These are phyloP conservation scores for Austroboletus olivaceoglutinosus DNA, from an alignment of 1,284 basidiomycete genomes.

Conservation along the genomic window DNA sequence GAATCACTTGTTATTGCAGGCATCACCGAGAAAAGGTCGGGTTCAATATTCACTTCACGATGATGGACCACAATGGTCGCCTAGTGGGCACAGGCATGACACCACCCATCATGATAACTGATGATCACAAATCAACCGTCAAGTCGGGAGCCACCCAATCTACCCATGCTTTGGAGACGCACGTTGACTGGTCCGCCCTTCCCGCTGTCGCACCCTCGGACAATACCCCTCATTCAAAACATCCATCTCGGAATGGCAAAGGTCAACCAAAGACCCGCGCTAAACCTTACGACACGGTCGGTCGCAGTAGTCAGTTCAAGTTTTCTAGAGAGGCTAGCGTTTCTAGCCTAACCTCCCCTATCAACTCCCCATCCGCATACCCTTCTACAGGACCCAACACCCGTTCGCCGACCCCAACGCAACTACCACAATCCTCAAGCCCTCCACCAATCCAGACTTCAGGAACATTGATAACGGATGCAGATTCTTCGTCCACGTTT, in stretches of 20 bases:
- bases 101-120: slow-evolving; percentile 97
- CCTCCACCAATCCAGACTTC: slow-evolving; percentile 8
- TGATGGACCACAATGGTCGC: slow-evolving; percentile 80
- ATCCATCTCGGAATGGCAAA: slow-evolving; percentile 38
- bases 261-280: slow-evolving; percentile 42
- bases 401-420: slow-evolving; percentile 49
- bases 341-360: slow-evolving; percentile 49
- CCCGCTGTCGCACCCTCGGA: slow-evolving; percentile 29
- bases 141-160: slow-evolving; percentile 29
- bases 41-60: slow-evolving; percentile 89
- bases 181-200: slow-evolving; percentile 47
- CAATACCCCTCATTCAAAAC: slow-evolving; percentile 40
- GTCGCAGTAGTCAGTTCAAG: slow-evolving; percentile 40
- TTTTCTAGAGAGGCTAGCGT: slow-evolving; percentile 52
- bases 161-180: slow-evolving; percentile 29
- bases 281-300: slow-evolving; percentile 57
- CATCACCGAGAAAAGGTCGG: slow-evolving; percentile 98
- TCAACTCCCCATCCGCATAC: slow-evolving; percentile 38
- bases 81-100: slow-evolving; percentile 84
- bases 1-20: slow-evolving; percentile 98
- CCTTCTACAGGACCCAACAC: slow-evolving; percentile 41
- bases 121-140: slow-evolving; percentile 90
- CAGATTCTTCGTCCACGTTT: slow-evolving; percentile 7
- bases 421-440: slow-evolving; percentile 16
- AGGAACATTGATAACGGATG: slow-evolving; percentile 8